Base-by-base conservation (phyloP, 192 early-diverging fungal species). In the Coemansia sp. region DNA sequence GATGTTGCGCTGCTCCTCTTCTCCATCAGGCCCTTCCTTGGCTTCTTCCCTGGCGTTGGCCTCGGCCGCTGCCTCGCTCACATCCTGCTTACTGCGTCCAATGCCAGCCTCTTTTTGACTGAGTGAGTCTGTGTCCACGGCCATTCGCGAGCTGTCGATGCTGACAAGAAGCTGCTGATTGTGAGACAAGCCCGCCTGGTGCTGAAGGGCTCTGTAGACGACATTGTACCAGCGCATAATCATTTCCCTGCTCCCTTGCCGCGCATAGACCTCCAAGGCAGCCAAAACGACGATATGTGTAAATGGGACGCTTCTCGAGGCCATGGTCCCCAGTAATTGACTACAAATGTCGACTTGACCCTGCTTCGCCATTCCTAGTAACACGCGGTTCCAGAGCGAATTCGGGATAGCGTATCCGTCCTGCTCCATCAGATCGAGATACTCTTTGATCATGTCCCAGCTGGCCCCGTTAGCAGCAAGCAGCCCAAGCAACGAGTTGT, bases 171-270 rank as follows among this genome's bases (percentile, higher is more conserved):
- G 42, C 36, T 67, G 76, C 51, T 60, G 34, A 8, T 18, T 23
- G 6, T 23, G 10, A 13, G 62, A 39, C 13, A 56, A 36, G 6
- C 27, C 28, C 6, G 56, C 59, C 14, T 78, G 75, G 16, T 51
- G 65, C 13, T 13, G n/a, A 25, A 79, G 58, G 1, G 71, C 54
- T 18, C 58, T 55, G 29, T 64, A 42, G 13, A 79, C 36, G 20
- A 73, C 64, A 16, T 58, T 30, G 61, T 63, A 67, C 76, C 76
- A 79, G 29, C 68, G 71, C 54, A 62, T 34, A 34, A 73, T 58
- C 76, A 79, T 69, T 1, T 64, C 71, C 29, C 67, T 39, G 54
- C 67, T 56, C 0, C 71, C 67, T 6, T 55, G 60, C 58, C 58
- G 67, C n/a, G 68, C 60, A 67, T 61, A 79, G 22, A 42, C 64